Percentiles rank a stretch among this genome's conserved stretches.
These are phyloP conservation scores for Scalesia atractyloides DNA, from an alignment of 129 eudicot species.

Conservation along the genomic window DNA sequence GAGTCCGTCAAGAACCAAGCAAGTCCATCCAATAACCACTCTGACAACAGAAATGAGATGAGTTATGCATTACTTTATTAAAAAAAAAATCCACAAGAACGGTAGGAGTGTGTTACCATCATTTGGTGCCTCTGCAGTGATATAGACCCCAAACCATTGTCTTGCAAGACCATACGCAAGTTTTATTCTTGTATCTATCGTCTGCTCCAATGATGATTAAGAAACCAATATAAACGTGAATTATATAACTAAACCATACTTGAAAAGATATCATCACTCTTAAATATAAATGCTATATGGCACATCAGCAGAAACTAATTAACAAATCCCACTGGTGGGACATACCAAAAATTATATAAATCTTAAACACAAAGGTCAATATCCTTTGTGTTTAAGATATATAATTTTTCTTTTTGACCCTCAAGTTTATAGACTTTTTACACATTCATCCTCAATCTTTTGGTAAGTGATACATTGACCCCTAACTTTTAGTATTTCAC, in stretches of 20 bases:
- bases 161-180: slow-evolving; percentile 94
- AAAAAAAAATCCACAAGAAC: slow-evolving; percentile 1
- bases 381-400: too few species aligned
- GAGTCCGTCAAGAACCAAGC: slow-evolving; percentile 89
- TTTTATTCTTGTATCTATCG: slow-evolving; percentile 84
- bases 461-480: too few species aligned
- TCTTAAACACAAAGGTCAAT: too few species aligned
- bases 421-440: too few species aligned
- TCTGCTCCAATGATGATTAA: slow-evolving; percentile 43
- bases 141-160: slow-evolving; percentile 99
- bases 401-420: too few species aligned
- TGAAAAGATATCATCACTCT: slow-evolving; percentile 7
- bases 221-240: slow-evolving; percentile 26
- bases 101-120: slow-evolving; percentile 62
- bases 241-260: slow-evolving; percentile 16
- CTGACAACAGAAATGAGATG: slow-evolving; percentile 46
- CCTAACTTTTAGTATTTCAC: too few species aligned
- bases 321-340: slow-evolving; percentile 3
- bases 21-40: slow-evolving; percentile 97
- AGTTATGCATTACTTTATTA: slow-evolving; percentile 19
- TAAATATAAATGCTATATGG: slow-evolving; percentile 11
- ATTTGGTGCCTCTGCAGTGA: slow-evolving; percentile 82
- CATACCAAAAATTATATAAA: not conserved
- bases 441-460: too few species aligned
- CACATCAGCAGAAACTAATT: slow-evolving; percentile 4